These are phyloP conservation scores for Rhodotorula taiwanensis DNA, from an alignment of 768 basidiomycete genomes.

Conservation along the genomic window DNA sequence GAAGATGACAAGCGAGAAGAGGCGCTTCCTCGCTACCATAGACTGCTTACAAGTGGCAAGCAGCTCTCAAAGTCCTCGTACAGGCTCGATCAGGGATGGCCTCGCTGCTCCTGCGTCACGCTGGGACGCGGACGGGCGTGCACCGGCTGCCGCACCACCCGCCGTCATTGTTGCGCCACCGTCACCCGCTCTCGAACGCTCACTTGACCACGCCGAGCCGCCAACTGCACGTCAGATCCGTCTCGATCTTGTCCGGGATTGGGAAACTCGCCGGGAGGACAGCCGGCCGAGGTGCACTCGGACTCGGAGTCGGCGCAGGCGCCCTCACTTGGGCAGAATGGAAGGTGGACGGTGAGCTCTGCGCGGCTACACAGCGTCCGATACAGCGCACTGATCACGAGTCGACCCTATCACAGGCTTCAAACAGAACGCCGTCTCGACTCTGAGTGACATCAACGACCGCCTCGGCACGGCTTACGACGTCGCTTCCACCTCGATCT, in stretches of 20 bases:
- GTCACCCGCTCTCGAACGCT: too few relatives aligned
- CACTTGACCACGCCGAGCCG: neutral
- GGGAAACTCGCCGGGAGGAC: conserved; percentile 29
- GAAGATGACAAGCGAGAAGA: too few relatives aligned
- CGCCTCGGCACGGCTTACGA: conserved; percentile 24
- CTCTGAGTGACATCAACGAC: conserved; percentile 22
- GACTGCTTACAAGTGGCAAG: too few relatives aligned
- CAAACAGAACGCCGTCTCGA: conserved; percentile 22
- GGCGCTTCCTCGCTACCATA: too few relatives aligned
- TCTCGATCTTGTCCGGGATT: conserved; percentile 33
- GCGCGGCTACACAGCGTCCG: neutral
- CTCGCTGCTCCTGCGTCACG: too few relatives aligned
- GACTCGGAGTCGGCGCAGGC: conserved; percentile 64
- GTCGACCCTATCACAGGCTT: conserved; percentile 16
- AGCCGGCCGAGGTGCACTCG: conserved; percentile 25
- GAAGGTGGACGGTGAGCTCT: conserved; percentile 81
- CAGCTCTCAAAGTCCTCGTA: too few relatives aligned
- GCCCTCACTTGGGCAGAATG: conserved; percentile 91
- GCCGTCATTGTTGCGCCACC: too few relatives aligned
- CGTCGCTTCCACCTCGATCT: neutral
- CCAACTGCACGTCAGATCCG: conserved; percentile 26
- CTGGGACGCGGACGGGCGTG: too few relatives aligned
- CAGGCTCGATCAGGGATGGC: too few relatives aligned
- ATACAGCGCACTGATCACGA: too few relatives aligned
- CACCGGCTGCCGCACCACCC: too few relatives aligned